Base-by-base conservation (phyloP, 169 alveolate genomes). In the Eimeria acervulina region DNA sequence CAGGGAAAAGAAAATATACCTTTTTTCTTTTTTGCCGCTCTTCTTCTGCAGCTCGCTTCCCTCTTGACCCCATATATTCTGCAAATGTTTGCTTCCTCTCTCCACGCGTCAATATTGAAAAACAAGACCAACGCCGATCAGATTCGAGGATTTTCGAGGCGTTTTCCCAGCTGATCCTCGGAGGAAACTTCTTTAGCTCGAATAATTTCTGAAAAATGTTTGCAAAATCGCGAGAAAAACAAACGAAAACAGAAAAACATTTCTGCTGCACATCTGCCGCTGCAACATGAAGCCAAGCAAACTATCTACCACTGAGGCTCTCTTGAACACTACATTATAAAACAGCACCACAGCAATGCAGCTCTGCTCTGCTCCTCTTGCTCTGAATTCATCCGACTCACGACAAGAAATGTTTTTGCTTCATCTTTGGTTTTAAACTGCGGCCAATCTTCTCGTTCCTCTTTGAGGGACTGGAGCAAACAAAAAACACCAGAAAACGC, bases 51-150 rank as follows among this genome's bases (percentile, higher is more conserved):
- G 96, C 94, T 36, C 98, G 96, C 88, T 98, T 96, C 76, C 96
- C 98, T 33, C 97, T 96, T 38, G 97, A 98, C 42, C 98, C 97
- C 90, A 97, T 92, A 94, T 96, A 98, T 93, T 98, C 99, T 42
- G 98, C 96, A 74, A 98, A 98, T 23, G 97, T 81, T 90, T 98
- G 99, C 95, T 97, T 97, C 92, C 97, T 96, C 80, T 98, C 99
- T 12, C 99, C 99, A 47, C 97, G 96, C 26, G 98, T 97, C 8
- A 98, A 95, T 5, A 97, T 94, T 47, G 88, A 36, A 38, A 78
- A 78, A 28, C 88, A 78, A 10, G 63, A 36, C 84, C 94, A 94
- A 6, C 96, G 87, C 52, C 89, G 28, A 89, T 94, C 96, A 23
- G 88, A 31, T 33, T 94, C 95, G 21, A 94, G 96, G 15, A 85